These are phyloP conservation scores for Lichenothelia convexa DNA, from an alignment of 495 filamentous ascomycete genomes.

Conservation along the genomic window DNA sequence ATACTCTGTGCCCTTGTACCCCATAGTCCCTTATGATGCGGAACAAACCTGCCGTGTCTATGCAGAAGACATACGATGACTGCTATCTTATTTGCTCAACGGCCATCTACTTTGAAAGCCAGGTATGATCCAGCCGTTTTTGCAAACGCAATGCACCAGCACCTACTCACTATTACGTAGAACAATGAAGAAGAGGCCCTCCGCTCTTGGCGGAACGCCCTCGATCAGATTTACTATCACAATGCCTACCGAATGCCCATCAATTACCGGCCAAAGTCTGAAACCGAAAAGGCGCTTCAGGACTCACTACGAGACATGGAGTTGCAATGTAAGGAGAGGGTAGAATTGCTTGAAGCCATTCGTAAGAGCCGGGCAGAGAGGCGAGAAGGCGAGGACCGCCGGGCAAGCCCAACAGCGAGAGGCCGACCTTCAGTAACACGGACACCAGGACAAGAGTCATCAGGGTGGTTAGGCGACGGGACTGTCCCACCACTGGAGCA, in stretches of 20 bases:
- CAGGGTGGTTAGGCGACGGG: slow-evolving; percentile 36
- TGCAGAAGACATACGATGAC: slow-evolving; percentile 97
- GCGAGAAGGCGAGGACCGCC: slow-evolving; percentile 18
- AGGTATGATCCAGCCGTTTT: slow-evolving; percentile 51
- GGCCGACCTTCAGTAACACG: neutral
- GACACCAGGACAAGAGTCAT: slow-evolving; percentile 4
- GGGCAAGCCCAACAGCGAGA: slow-evolving; percentile 37
- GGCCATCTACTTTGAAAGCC: slow-evolving; percentile 83
- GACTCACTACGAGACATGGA: slow-evolving; percentile 71
- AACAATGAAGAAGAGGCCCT: slow-evolving; percentile 87
- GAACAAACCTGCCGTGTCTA: slow-evolving; percentile 53
- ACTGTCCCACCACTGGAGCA: slow-evolving; percentile 67
- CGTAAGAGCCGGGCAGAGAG: slow-evolving; percentile 53
- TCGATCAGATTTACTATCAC: slow-evolving; percentile 81
- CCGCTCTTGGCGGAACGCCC: slow-evolving; percentile 75
- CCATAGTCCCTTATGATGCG: slow-evolving; percentile 60
- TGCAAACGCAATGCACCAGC: slow-evolving; percentile 1
- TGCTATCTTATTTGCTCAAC: slow-evolving; percentile 87
- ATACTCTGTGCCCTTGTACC: too few species aligned
- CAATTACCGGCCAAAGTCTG: slow-evolving; percentile 52
- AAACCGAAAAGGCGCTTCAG: slow-evolving; percentile 69
- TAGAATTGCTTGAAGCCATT: slow-evolving; percentile 73
- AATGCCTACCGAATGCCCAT: slow-evolving; percentile 56
- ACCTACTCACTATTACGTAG: slow-evolving; percentile 24
- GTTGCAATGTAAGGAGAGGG: slow-evolving; percentile 82